These are phyloP conservation scores for Astrothelium subdiscretum DNA, from an alignment of 495 filamentous ascomycete genomes.

Conservation along the genomic window DNA sequence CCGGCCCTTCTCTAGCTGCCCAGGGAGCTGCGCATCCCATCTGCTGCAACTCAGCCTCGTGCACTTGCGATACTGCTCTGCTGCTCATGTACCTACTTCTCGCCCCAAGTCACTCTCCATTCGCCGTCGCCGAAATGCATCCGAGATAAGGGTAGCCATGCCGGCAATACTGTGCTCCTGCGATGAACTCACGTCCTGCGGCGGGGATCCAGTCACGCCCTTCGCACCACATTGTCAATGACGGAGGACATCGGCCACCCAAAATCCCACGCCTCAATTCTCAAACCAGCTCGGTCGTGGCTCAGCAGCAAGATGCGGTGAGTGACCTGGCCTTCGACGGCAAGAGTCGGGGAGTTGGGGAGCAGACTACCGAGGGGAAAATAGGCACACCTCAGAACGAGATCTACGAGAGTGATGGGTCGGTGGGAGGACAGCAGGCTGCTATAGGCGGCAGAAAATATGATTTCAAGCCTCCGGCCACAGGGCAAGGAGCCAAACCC, in stretches of 20 bases:
- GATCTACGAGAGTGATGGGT: not conserved
- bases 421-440: not conserved
- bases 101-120: not conserved
- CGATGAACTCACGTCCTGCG: constrained; percentile 25
- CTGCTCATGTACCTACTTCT: not conserved
- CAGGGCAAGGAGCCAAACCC: not conserved
- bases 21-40: too few species aligned
- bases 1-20: too few species aligned
- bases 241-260: not conserved
- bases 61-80: not conserved
- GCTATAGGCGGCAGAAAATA: not conserved
- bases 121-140: not conserved
- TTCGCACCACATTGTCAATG: constrained; percentile 9
- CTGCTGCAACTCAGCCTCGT: not conserved
- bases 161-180: constrained; percentile 3
- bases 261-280: not conserved
- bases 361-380: not conserved
- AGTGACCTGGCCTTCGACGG: not conserved
- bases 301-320: not conserved
- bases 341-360: not conserved
- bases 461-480: constrained; percentile 8
- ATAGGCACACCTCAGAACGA: not conserved
- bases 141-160: not conserved
- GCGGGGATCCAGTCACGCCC: constrained; percentile 15
- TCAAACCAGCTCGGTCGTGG: not conserved